phyloP scores from a whole-genome alignment of 2,329 filamentous ascomycete species.

The Colletotrichum gigasporum region DNA sequence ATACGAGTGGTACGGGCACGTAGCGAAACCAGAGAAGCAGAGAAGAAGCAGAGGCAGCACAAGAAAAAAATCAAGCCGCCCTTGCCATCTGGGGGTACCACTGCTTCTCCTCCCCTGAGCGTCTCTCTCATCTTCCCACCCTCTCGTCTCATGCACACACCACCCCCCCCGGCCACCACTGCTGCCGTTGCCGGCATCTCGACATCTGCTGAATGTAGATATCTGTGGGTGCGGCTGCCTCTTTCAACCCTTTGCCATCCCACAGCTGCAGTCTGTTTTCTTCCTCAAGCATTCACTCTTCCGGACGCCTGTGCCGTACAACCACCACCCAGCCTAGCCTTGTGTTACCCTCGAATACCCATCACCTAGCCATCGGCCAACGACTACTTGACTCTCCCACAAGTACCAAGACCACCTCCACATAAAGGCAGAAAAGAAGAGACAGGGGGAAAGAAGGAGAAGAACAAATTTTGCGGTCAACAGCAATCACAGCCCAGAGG shows the following conservation, averaged over 20 bases:
- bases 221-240: constrained; percentile 6
- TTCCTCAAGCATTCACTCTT: constrained; percentile 7
- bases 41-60: neutral
- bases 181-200: neutral
- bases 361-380: neutral
- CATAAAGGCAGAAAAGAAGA: neutral
- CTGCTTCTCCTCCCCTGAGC: neutral
- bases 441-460: neutral
- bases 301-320: constrained; percentile 3
- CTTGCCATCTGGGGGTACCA: neutral
- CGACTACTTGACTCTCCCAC: constrained; percentile 19
- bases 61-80: neutral
- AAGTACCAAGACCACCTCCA: constrained; percentile 15
- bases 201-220: constrained; percentile 27
- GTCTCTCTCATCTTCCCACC: neutral
- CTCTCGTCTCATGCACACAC: constrained; percentile 16
- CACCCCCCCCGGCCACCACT: neutral
- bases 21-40: neutral
- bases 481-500: too few relatives aligned
- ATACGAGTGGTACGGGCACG: neutral
- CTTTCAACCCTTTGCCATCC: constrained; percentile 16
- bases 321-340: neutral
- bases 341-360: neutral
- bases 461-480: too few relatives aligned
- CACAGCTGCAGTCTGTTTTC: neutral